phyloP scores from a whole-genome alignment of 2,329 filamentous ascomycete species.

The Botryosphaeria dothidea region DNA sequence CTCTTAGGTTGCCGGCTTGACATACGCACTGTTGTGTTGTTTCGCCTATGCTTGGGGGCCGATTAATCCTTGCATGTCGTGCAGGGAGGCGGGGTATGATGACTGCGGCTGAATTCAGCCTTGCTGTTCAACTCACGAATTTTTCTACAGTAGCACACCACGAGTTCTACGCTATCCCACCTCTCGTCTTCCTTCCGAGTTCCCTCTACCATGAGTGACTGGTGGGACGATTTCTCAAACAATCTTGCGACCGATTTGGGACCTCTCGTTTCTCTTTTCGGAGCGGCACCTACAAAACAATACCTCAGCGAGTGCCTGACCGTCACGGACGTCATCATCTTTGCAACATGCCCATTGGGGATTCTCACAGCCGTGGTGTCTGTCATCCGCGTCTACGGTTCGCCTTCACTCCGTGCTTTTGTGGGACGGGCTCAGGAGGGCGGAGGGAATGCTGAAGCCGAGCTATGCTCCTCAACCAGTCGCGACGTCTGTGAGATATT shows the following conservation, averaged over 20 bases:
- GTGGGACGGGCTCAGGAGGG: constrained; percentile 44
- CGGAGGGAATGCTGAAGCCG: constrained; percentile 35
- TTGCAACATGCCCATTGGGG: constrained; percentile 40
- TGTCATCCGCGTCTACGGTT: constrained; percentile 33
- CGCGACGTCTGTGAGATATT: constrained; percentile 27
- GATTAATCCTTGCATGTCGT: no score
- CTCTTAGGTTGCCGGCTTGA: no score
- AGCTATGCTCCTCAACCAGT: constrained; percentile 44
- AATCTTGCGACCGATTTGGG: constrained; percentile 39
- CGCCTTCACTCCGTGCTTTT: constrained; percentile 36
- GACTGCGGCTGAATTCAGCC: no score
- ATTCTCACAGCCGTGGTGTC: constrained; percentile 42
- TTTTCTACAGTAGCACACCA: no score
- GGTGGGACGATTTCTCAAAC: constrained; percentile 41
- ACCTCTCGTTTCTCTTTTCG: constrained; percentile 25
- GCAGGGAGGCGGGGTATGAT: no score
- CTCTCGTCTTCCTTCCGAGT: no score
- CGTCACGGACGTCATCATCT: constrained; percentile 33
- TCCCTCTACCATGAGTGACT: not conserved
- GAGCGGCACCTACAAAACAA: constrained; percentile 32
- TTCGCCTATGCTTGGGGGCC: no score
- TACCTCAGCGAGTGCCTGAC: constrained; percentile 31
- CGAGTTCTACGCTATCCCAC: no score
- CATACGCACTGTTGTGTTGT: no score
- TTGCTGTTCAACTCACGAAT: no score